Percentiles rank a stretch among this genome's conserved stretches.
Evolutionary conservation across 108 stramenopile genomes (phyloP).

Genomic region (Schizochytrium sp.): DNA sequence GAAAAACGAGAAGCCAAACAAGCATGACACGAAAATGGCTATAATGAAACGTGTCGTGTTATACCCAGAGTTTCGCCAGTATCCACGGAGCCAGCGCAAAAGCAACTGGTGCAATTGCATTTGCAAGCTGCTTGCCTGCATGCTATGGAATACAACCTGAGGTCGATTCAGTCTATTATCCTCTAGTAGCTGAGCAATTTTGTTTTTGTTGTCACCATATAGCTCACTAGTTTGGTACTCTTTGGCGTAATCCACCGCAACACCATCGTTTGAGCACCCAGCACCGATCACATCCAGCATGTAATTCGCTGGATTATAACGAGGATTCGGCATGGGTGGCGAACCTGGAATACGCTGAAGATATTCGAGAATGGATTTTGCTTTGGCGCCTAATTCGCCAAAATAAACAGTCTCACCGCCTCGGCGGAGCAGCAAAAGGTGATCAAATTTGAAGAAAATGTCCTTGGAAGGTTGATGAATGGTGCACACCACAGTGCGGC

Average conservation of each 20-base stretch:
- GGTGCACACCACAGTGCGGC: conserved; percentile 82
- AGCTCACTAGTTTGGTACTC: conserved; percentile 66
- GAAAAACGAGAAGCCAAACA: conserved; percentile 70
- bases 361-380: conserved; percentile 77
- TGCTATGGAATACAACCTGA: conserved; percentile 17
- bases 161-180: conserved; percentile 1
- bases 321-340: conserved; percentile 63
- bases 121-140: background rate
- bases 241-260: background rate
- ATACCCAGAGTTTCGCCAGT: conserved; percentile 77
- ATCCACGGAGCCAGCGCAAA: conserved; percentile 39
- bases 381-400: conserved; percentile 81
- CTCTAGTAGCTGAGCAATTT: conserved; percentile 51
- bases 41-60: conserved; percentile 68
- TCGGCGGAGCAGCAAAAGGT: conserved; percentile 83
- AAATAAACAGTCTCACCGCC: conserved; percentile 86
- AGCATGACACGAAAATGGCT: conserved; percentile 66
- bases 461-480: conserved; percentile 89
- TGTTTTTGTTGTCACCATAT: background rate
- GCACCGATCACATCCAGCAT: conserved; percentile 85
- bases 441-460: conserved; percentile 85
- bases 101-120: background rate
- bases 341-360: conserved; percentile 64
- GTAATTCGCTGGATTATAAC: conserved; percentile 84
- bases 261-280: conserved; percentile 66